phyloP scores from a whole-genome alignment of 345 rosid species.

The Rhodamnia argentea region DNA sequence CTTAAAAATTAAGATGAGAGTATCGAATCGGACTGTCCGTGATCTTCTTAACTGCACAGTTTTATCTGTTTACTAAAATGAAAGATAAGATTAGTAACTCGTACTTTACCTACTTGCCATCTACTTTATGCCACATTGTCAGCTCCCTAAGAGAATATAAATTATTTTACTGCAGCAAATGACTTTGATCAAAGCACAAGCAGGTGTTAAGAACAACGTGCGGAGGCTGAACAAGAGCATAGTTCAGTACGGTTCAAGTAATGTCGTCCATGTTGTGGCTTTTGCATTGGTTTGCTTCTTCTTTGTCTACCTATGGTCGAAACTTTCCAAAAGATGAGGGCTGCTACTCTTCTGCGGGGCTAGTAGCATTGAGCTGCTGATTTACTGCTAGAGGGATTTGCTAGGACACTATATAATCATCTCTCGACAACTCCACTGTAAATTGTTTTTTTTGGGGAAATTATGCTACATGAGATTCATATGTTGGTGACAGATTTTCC shows the following conservation, averaged over 20 bases:
- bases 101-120: background rate
- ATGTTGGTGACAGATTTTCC: background rate
- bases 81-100: background rate
- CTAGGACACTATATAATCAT: background rate
- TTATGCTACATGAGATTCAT: background rate
- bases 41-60: background rate
- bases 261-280: conserved; percentile 68
- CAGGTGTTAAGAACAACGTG: conserved; percentile 86
- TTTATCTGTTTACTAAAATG: background rate
- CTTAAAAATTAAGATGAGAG: background rate
- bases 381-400: background rate
- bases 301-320: conserved; percentile 68
- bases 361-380: background rate
- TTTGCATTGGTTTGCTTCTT: conserved; percentile 67
- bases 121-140: background rate
- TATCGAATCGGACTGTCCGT: background rate
- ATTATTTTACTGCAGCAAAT: conserved; percentile 44
- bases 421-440: background rate
- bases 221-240: conserved; percentile 81
- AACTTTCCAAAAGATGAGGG: conserved; percentile 56
- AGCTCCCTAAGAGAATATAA: background rate
- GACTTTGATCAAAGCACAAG: conserved; percentile 81
- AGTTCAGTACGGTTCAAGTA: conserved; percentile 63
- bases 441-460: background rate
- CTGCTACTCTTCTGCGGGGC: background rate